Conservation (phyloP, 345 rosid species). For the Gossypium stocksii region DNA sequence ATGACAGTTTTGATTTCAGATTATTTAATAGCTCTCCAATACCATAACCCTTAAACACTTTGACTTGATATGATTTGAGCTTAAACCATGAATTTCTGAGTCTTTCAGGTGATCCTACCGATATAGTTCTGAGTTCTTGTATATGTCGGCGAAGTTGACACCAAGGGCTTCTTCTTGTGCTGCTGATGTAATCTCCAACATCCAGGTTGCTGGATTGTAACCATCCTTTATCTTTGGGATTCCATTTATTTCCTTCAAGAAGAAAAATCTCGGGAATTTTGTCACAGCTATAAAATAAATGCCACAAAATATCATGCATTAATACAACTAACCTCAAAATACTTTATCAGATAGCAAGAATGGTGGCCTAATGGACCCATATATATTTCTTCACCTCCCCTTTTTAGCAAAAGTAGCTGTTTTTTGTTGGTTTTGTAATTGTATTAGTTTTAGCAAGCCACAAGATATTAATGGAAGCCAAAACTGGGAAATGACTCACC, state of each 20-base stretch:
- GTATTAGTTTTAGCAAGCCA: slow-evolving; percentile 11
- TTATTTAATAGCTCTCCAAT: no score
- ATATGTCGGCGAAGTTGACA: slow-evolving; percentile 38
- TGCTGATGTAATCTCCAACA: slow-evolving; percentile 57
- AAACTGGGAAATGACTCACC: slow-evolving; percentile 26
- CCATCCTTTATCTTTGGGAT: slow-evolving; percentile 53
- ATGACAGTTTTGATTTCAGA: background rate
- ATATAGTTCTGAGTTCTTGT: slow-evolving; percentile 46
- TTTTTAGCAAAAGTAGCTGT: slow-evolving; percentile 45
- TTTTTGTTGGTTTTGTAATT: slow-evolving; percentile 1
- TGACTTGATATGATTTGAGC: background rate
- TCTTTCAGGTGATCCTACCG: slow-evolving; percentile 28
- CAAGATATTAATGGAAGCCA: background rate
- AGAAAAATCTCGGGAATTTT: background rate
- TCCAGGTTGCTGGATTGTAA: slow-evolving; percentile 75
- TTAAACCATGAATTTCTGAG: background rate
- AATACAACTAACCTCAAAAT: slow-evolving; percentile 48
- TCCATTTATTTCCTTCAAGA: slow-evolving; percentile 42
- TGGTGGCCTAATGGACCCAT: slow-evolving; percentile 61
- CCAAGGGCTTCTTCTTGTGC: slow-evolving; percentile 44
- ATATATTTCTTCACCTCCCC: slow-evolving; percentile 60
- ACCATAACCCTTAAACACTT: background rate
- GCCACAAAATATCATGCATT: background rate
- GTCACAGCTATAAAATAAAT: background rate
- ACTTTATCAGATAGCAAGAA: slow-evolving; percentile 45